A percentile compares a stretch with the other conserved stretches of the same genome.
Conservation (phyloP, 331 rosid species). For the Rhamnella rubrinervis region DNA sequence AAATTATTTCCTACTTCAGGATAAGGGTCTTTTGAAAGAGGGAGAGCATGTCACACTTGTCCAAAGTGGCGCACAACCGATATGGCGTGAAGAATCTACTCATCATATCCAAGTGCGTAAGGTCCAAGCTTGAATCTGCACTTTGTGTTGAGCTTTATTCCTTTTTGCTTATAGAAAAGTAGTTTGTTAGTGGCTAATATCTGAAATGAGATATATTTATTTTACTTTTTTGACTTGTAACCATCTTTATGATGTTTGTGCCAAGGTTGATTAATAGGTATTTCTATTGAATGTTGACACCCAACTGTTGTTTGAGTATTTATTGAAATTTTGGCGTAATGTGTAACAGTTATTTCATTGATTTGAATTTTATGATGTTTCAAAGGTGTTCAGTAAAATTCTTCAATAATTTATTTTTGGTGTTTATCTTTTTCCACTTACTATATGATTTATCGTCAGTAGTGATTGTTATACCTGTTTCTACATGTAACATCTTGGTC, state of each 20-base stretch:
- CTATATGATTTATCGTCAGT: no score
- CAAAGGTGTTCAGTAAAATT: background rate
- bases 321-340: background rate
- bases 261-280: background rate
- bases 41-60: constrained; percentile 82
- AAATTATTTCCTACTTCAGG: constrained; percentile 40
- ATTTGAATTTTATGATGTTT: background rate
- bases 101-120: constrained; percentile 92
- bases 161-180: background rate
- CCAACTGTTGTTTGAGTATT: background rate
- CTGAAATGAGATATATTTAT: constrained; percentile 2
- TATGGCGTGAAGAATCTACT: constrained; percentile 86
- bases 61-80: constrained; percentile 96
- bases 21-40: constrained; percentile 58
- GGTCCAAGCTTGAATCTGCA: constrained; percentile 48
- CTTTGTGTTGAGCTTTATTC: constrained; percentile 13
- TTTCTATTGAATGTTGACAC: background rate
- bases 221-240: constrained; percentile 2
- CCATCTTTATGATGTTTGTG: background rate
- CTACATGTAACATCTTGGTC: background rate
- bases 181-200: background rate
- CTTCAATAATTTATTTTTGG: background rate
- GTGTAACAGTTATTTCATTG: background rate
- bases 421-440: no score
- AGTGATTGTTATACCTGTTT: background rate